Base-by-base conservation (phyloP, 2,329 filamentous ascomycete species). In the Microcera coccophila region DNA sequence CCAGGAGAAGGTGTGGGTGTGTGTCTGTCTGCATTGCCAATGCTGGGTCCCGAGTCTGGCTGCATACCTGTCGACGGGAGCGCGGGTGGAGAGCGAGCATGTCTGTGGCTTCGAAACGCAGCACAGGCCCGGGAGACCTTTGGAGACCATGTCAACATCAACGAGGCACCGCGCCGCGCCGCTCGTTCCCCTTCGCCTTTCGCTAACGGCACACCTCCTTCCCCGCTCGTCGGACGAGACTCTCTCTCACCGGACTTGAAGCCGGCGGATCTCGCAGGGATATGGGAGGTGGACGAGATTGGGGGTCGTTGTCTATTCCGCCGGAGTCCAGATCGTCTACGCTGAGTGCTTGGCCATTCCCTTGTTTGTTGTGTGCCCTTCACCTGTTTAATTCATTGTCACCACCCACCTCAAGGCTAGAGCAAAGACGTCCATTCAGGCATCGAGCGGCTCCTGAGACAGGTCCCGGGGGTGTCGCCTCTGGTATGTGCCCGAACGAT, bases 171-270 rank as follows among this genome's bases (percentile, higher is more conserved):
- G 43, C 18, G 44, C 22, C 36, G 40, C 33, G 20, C 35, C 47
- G 52, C 47, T 50, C 45, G 41, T 40, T 49, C 52, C 42, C 50
- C 50, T 49, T 45, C 42, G 42, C 32, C 50, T 36, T 24, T 58
- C n/a, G n/a, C n/a, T n/a, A 50, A 31, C 44, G 42, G 41, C 55
- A 58, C 53, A 33, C 55, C 55, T n/a, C 55, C 43, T 48, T 52
- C 49, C 44, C 46, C 49, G 42, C 42, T 36, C 45, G 40, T 57
- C 57, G 55, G 55, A 58, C 47, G 39, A 52, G 48, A 58, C 41
- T 48, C 39, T 54, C n/a, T n/a, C 55, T 41, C 45, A 59, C 44
- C 45, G 42, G 51, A 47, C 37, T 52, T 54, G 50, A 39, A 41
- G 35, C 52, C 50, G 50, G 50, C 44, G 44, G 34, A 39, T 44